Percentiles rank a stretch among this genome's conserved stretches.
These are phyloP conservation scores for Porogramme epimiltina DNA, from an alignment of 1,284 basidiomycete species.

Conservation along the genomic window DNA sequence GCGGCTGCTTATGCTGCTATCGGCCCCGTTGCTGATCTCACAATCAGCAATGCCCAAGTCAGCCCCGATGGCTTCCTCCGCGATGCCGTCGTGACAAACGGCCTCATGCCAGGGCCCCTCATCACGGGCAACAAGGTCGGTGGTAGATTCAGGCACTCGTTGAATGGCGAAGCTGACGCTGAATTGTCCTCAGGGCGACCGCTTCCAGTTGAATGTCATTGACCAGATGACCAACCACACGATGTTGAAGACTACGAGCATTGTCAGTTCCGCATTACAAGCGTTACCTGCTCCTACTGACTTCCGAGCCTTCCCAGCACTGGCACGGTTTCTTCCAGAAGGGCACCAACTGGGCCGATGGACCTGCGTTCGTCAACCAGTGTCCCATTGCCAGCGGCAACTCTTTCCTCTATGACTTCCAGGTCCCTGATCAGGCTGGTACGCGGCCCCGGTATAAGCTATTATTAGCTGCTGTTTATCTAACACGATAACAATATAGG, in stretches of 20 bases:
- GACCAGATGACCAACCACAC: constrained; percentile 35
- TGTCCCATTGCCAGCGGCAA: constrained; percentile 50
- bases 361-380: constrained; percentile 41
- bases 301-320: constrained; percentile 25
- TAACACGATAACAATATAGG: constrained; percentile 2
- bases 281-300: not conserved
- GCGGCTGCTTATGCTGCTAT: constrained; percentile 15
- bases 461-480: constrained; percentile 10
- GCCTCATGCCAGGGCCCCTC: constrained; percentile 27
- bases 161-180: not conserved
- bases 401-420: constrained; percentile 45
- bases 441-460: constrained; percentile 11
- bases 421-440: constrained; percentile 33
- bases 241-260: constrained; percentile 37
- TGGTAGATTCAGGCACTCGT: no score
- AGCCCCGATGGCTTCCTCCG: constrained; percentile 26
- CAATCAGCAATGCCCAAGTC: constrained; percentile 21
- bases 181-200: constrained; percentile 20
- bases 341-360: constrained; percentile 35
- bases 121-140: constrained; percentile 26
- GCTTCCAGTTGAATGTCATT: constrained; percentile 36
- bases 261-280: constrained; percentile 29
- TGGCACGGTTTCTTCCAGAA: constrained; percentile 38
- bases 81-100: constrained; percentile 27
- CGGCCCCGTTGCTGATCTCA: constrained; percentile 24